Percentiles rank a stretch among this genome's conserved stretches.
These are phyloP conservation scores for Ambispora gerdemannii DNA, from an alignment of 192 early-diverging fungal species.

Conservation along the genomic window DNA sequence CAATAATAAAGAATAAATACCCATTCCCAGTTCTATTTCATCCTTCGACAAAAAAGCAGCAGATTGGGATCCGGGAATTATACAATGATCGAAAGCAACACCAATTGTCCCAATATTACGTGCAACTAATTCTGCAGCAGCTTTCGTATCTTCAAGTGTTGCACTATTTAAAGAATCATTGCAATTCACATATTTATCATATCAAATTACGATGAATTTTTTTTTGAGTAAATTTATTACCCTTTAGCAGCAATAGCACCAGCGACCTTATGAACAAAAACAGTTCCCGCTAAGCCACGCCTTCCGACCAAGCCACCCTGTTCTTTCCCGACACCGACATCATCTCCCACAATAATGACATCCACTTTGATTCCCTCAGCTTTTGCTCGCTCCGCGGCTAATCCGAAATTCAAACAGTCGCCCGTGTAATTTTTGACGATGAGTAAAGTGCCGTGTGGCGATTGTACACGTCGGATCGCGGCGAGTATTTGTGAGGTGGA, in stretches of 20 bases:
- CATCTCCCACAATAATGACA: conserved; percentile 80
- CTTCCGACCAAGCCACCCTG: conserved; percentile 67
- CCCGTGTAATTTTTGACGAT: conserved; percentile 91
- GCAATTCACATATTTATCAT: neutral
- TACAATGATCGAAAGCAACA: conserved; percentile 69
- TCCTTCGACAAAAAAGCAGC: conserved; percentile 49
- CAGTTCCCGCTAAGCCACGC: conserved; percentile 75
- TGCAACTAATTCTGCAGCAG: conserved; percentile 53
- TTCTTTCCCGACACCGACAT: conserved; percentile 71
- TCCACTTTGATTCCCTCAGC: conserved; percentile 63
- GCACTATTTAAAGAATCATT: conserved; percentile 33
- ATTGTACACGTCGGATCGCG: conserved; percentile 61
- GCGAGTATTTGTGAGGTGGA: conserved; percentile 73
- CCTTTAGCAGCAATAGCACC: conserved; percentile 67
- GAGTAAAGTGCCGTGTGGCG: conserved; percentile 66
- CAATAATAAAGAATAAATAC: too few species aligned
- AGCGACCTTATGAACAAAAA: conserved; percentile 79
- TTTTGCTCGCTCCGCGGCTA: conserved; percentile 76
- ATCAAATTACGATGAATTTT: neutral
- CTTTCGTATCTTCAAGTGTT: conserved; percentile 55
- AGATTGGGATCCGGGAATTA: conserved; percentile 64
- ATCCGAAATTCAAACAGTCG: conserved; percentile 74
- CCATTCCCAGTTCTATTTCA: conserved; percentile 70
- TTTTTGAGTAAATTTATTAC: conserved; percentile 33
- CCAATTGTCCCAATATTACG: conserved; percentile 75